These are phyloP conservation scores for Boletus tomentosulus DNA, from an alignment of 768 basidiomycete genomes.

Conservation along the genomic window DNA sequence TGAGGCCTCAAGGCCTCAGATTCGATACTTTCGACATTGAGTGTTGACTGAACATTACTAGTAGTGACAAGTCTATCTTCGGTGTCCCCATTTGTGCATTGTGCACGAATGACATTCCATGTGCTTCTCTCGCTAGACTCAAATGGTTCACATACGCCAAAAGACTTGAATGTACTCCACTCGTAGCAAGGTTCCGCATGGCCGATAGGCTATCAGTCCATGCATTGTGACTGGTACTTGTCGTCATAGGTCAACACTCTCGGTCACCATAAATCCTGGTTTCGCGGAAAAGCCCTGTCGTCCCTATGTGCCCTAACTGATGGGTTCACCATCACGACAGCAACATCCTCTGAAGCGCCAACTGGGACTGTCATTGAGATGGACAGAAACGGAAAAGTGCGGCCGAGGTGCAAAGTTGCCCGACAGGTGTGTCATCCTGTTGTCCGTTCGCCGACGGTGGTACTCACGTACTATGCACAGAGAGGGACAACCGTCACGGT, in stretches of 20 bases:
- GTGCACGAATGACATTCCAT: too few relatives aligned
- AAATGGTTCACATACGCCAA: too few relatives aligned
- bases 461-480: constrained; percentile 42
- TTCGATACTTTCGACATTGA: background rate
- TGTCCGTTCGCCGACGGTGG: background rate
- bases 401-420: constrained; percentile 59
- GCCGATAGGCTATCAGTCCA: too few relatives aligned
- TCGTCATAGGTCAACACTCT: too few relatives aligned
- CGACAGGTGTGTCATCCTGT: constrained; percentile 53
- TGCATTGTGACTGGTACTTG: too few relatives aligned
- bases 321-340: constrained; percentile 4
- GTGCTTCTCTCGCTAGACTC: too few relatives aligned
- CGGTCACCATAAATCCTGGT: too few relatives aligned
- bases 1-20: too few relatives aligned
- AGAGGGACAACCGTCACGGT: constrained; percentile 78
- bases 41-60: too few relatives aligned
- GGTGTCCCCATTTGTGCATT: constrained; percentile 28
- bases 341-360: constrained; percentile 47
- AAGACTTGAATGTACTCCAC: too few relatives aligned
- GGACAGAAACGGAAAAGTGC: constrained; percentile 59
- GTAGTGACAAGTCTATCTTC: constrained; percentile 8
- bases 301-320: constrained; percentile 86
- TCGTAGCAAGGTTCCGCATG: background rate
- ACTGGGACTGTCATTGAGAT: constrained; percentile 79
- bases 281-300: constrained; percentile 93